Base-by-base conservation (phyloP, 2,329 filamentous ascomycete species). In the Clonostachys rosea region DNA sequence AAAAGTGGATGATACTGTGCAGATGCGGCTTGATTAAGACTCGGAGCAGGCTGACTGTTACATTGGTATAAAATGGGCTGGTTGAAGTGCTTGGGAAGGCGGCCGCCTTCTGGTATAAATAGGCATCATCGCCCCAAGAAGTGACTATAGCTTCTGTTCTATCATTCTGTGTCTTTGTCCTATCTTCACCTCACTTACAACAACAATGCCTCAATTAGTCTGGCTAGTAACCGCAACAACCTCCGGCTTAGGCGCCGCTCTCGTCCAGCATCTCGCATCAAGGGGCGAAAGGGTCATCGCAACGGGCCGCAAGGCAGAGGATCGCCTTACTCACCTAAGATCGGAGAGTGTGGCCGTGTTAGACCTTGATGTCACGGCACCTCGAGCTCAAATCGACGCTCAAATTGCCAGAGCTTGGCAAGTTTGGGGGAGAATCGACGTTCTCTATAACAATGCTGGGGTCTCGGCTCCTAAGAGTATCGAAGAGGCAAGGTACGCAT, bases 401-500 rank as follows among this genome's bases (percentile, higher is more conserved):
- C 44, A 52, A 18, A 44, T 65, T 1, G 37, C 57, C 12, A 40
- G 58, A 13, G 63, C 62, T 14, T 60, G 61, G 56, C 17, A 43
- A 3, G 53, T 64, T 3, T 66, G 62, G 30, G 64, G 61, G 0
- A 56, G 50, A 8, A 60, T 67, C 14, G 62, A 67, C 24, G 50
- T 66, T 6, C 45, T 66, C 14, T 50, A 65, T 17, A 67, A 67
- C 49, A 66, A 66, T 41, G 65, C 64, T 9, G 64, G 60, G 33
- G 60, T 56, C 33, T 60, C 58, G 2, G 48, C 54, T 3, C 49
- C 59, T 40, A 56, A 54, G 11, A 51, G 52, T 14, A 54, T 54
- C 30, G 65, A 67, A 13, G 64, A 67, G 33, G 56, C 61, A 10
- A 50, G 54, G 64, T 66, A 51, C 40, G 59, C 55, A 36, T 30